Conservation (phyloP, 257 asterid genomes). For the Nicotiana knightiana region DNA sequence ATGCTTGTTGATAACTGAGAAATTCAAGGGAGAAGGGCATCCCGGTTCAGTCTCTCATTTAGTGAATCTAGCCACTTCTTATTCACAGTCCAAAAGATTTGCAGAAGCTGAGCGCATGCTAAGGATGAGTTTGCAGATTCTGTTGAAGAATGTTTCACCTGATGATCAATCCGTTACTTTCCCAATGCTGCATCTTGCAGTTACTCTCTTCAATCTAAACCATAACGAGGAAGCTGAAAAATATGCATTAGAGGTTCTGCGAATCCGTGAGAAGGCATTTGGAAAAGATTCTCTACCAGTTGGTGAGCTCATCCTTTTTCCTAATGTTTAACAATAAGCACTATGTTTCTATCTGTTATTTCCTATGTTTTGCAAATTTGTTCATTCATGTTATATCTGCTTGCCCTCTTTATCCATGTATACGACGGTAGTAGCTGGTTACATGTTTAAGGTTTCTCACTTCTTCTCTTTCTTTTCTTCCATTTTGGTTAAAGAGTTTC, state of each 20-base stretch:
- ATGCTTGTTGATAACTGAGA: constrained; percentile 57
- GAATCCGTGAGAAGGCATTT: constrained; percentile 67
- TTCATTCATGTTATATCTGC: background rate
- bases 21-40: constrained; percentile 63
- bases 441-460: background rate
- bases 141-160: constrained; percentile 51
- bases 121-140: constrained; percentile 60
- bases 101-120: constrained; percentile 86
- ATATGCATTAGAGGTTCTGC: constrained; percentile 58
- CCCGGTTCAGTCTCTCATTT: constrained; percentile 73
- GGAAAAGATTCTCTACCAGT: constrained; percentile 83
- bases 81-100: constrained; percentile 67
- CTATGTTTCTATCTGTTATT: background rate
- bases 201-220: constrained; percentile 57
- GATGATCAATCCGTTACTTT: constrained; percentile 79
- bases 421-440: background rate
- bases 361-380: background rate
- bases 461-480: constrained; percentile 6
- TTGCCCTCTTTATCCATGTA: background rate
- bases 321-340: background rate
- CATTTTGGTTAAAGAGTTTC: constrained; percentile 3
- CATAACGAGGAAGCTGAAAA: constrained; percentile 83
- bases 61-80: constrained; percentile 85
- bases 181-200: constrained; percentile 83
- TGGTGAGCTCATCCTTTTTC: constrained; percentile 44